A percentile compares a stretch with the other conserved stretches of the same genome.
phyloP scores from a whole-genome alignment of 306 rosid species.

The Datisca glomerata region DNA sequence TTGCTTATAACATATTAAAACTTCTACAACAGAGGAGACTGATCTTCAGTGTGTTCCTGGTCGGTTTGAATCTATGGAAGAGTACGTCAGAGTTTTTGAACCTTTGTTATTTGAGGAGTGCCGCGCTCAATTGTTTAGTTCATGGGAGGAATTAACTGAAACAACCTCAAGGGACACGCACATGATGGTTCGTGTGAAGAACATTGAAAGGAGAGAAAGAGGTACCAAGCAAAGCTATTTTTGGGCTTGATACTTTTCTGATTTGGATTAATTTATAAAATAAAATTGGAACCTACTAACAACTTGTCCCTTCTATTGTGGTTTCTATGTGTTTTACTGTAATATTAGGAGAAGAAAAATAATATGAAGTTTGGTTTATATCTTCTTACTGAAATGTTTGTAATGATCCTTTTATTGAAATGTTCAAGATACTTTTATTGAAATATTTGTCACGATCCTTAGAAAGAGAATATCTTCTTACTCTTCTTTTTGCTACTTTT shows the following conservation, averaged over 20 bases:
- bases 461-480: too few species aligned
- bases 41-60: slow-evolving; percentile 93
- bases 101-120: slow-evolving; percentile 99
- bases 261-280: background rate
- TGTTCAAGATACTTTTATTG: too few species aligned
- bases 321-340: slow-evolving; percentile 1
- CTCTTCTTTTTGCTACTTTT: too few species aligned
- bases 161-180: slow-evolving; percentile 77
- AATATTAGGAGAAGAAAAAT: background rate
- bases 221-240: slow-evolving; percentile 30
- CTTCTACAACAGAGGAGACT: slow-evolving; percentile 57
- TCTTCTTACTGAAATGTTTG: too few species aligned
- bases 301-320: background rate
- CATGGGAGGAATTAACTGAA: slow-evolving; percentile 92
- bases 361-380: too few species aligned
- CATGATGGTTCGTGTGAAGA: slow-evolving; percentile 77
- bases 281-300: background rate
- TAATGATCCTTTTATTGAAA: too few species aligned
- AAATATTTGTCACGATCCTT: too few species aligned
- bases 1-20: slow-evolving; percentile 18
- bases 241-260: slow-evolving; percentile 8
- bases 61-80: slow-evolving; percentile 85
- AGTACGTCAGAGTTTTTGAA: slow-evolving; percentile 81
- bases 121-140: slow-evolving; percentile 92
- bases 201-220: slow-evolving; percentile 88